phyloP scores from a whole-genome alignment of 2,329 filamentous ascomycete species.

The Clonostachys chloroleuca region DNA sequence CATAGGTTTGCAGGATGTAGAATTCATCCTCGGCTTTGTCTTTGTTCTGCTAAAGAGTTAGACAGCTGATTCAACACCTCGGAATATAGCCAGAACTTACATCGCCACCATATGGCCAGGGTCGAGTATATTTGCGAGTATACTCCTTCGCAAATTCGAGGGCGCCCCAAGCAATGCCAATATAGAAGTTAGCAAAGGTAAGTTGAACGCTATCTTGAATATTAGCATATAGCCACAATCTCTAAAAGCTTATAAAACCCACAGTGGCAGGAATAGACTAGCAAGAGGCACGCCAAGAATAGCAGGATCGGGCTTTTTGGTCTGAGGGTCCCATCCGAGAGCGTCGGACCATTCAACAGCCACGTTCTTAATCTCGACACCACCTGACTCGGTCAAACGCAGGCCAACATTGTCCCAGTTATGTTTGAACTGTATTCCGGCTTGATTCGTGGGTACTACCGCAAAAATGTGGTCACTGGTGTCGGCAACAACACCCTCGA shows the following conservation, averaged over 20 bases:
- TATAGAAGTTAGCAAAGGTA: constrained; percentile 63
- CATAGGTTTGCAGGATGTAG: constrained; percentile 61
- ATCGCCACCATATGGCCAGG: constrained; percentile 62
- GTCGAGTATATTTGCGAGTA: constrained; percentile 49
- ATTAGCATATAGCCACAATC: background rate
- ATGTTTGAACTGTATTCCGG: constrained; percentile 51
- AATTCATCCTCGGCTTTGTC: constrained; percentile 56
- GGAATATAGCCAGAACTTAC: constrained; percentile 19
- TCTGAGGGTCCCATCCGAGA: constrained; percentile 50
- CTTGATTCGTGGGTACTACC: constrained; percentile 51
- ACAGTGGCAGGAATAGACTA: constrained; percentile 55
- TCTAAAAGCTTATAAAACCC: constrained; percentile 7
- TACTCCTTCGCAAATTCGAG: constrained; percentile 51
- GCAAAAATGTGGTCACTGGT: constrained; percentile 60
- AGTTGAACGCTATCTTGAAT: constrained; percentile 47
- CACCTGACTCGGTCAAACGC: constrained; percentile 59
- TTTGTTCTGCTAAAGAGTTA: constrained; percentile 33
- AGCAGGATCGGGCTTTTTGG: constrained; percentile 43
- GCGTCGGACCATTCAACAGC: constrained; percentile 55
- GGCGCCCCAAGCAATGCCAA: constrained; percentile 57
- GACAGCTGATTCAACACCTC: too few relatives aligned
- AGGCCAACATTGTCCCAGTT: constrained; percentile 65
- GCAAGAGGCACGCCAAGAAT: constrained; percentile 49
- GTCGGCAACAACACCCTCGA: constrained; percentile 57
- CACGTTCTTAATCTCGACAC: constrained; percentile 55